Conservation (phyloP, 164 flowering plant species). For the Annona squamosa region DNA sequence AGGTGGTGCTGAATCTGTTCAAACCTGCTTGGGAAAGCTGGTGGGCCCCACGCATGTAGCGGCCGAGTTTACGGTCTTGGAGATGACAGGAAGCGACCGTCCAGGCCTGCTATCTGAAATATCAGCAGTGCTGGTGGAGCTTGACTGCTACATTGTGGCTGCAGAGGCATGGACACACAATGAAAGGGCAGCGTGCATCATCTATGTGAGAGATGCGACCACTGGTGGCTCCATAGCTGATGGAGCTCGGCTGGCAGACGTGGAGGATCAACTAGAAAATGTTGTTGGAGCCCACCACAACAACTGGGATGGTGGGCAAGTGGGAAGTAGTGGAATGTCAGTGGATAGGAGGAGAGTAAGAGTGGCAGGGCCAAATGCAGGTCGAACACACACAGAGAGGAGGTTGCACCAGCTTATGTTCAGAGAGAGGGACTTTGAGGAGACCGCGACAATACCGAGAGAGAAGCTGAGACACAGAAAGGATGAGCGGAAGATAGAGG, state of each 20-base stretch:
- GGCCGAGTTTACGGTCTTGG: slow-evolving; percentile 47
- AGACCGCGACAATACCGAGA: background rate
- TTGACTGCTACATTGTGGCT: slow-evolving; percentile 55
- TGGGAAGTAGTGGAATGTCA: slow-evolving; percentile 11
- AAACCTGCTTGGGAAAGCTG: slow-evolving; percentile 16
- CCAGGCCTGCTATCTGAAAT: slow-evolving; percentile 78
- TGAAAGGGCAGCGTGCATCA: slow-evolving; percentile 50
- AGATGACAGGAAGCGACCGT: slow-evolving; percentile 59
- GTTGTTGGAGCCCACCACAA: slow-evolving; percentile 55
- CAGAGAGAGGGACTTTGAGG: slow-evolving; percentile 59
- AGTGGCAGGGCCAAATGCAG: slow-evolving; percentile 30
- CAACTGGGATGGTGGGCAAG: slow-evolving; percentile 11
- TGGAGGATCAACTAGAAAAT: slow-evolving; percentile 57
- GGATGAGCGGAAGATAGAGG: slow-evolving; percentile 24
- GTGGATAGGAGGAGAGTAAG: slow-evolving; percentile 43
- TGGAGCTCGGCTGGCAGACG: slow-evolving; percentile 27
- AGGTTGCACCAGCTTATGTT: slow-evolving; percentile 90
- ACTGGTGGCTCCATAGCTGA: slow-evolving; percentile 40
- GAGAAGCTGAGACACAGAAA: slow-evolving; percentile 2
- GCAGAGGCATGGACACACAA: slow-evolving; percentile 89
- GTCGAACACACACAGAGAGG: slow-evolving; percentile 67
- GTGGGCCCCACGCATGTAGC: slow-evolving; percentile 28
- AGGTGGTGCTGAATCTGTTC: slow-evolving; percentile 16
- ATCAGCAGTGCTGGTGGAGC: slow-evolving; percentile 56
- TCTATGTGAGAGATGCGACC: slow-evolving; percentile 47